phyloP scores from a whole-genome alignment of 2,329 filamentous ascomycete species.

The Bipolaris victoriae region DNA sequence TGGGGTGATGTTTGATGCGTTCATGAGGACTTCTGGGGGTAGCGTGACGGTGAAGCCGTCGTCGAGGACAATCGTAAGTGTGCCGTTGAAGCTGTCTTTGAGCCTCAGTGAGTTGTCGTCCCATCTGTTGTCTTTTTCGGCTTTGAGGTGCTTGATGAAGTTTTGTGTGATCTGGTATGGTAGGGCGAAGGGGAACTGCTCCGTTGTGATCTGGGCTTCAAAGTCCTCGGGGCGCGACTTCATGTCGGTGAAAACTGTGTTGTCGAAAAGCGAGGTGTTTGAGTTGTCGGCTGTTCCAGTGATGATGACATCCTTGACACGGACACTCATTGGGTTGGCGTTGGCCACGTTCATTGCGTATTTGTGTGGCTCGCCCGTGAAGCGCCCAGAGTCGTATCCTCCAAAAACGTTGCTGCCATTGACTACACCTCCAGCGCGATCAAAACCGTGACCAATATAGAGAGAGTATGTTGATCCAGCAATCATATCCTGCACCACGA shows the following conservation, averaged over 20 bases:
- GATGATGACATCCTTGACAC: conserved; percentile 50
- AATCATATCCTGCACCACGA: conserved; percentile 45
- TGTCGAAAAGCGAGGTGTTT: conserved; percentile 48
- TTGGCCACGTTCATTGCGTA: conserved; percentile 41
- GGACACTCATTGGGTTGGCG: conserved; percentile 47
- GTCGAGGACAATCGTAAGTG: conserved; percentile 50
- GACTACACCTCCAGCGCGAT: conserved; percentile 49
- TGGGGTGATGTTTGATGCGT: conserved; percentile 49
- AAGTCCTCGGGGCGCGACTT: conserved; percentile 41
- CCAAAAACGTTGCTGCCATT: conserved; percentile 54
- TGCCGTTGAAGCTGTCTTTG: conserved; percentile 47
- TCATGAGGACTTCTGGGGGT: conserved; percentile 47
- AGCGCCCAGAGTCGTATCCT: conserved; percentile 54
- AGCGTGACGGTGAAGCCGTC: conserved; percentile 51
- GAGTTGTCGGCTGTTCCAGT: conserved; percentile 34
- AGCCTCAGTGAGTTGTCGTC: conserved; percentile 49
- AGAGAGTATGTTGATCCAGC: conserved; percentile 51
- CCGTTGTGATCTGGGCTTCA: conserved; percentile 52
- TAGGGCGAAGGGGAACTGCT: conserved; percentile 52
- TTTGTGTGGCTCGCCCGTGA: conserved; percentile 44
- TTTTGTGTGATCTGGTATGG: conserved; percentile 51
- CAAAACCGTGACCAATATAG: conserved; percentile 52
- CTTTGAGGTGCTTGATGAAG: conserved; percentile 47
- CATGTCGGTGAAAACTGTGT: conserved; percentile 39
- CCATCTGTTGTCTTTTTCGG: conserved; percentile 47